Percentiles rank a stretch among this genome's conserved stretches.
These are phyloP conservation scores for Thelonectria blattea DNA, from an alignment of 2,329 filamentous ascomycete species.

Conservation along the genomic window DNA sequence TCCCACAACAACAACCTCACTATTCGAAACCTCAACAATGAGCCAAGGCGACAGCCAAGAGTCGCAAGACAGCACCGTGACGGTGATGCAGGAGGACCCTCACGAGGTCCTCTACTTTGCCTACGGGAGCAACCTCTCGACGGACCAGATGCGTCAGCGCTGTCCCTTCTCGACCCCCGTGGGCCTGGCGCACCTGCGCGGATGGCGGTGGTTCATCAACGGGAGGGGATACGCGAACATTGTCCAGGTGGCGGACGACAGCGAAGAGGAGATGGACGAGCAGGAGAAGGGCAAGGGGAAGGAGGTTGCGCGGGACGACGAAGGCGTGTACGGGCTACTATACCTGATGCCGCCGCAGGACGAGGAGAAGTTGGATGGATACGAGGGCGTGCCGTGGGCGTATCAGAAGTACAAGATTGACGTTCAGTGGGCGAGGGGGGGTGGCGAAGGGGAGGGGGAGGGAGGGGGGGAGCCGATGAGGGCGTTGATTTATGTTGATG, in stretches of 20 bases:
- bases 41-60: conserved; percentile 41
- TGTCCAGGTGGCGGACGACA: conserved; percentile 41
- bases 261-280: conserved; percentile 14
- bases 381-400: conserved; percentile 67
- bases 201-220: conserved; percentile 72
- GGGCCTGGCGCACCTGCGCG: conserved; percentile 61
- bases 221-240: conserved; percentile 72
- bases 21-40: conserved; percentile 24
- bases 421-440: conserved; percentile 37
- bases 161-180: conserved; percentile 64
- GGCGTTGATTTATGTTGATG: conserved; percentile 68
- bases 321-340: conserved; percentile 63
- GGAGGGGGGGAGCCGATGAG: conserved; percentile 28
- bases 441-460: neutral
- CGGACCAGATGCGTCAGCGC: conserved; percentile 66
- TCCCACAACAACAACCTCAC: neutral
- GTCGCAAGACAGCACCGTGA: conserved; percentile 46
- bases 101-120: conserved; percentile 66
- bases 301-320: neutral
- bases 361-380: conserved; percentile 58
- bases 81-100: conserved; percentile 43
- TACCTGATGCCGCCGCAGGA: conserved; percentile 59
- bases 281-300: conserved; percentile 20
- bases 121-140: conserved; percentile 74
- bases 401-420: conserved; percentile 60